Conservation (phyloP, 345 rosid species). For the Turnera subulata region DNA sequence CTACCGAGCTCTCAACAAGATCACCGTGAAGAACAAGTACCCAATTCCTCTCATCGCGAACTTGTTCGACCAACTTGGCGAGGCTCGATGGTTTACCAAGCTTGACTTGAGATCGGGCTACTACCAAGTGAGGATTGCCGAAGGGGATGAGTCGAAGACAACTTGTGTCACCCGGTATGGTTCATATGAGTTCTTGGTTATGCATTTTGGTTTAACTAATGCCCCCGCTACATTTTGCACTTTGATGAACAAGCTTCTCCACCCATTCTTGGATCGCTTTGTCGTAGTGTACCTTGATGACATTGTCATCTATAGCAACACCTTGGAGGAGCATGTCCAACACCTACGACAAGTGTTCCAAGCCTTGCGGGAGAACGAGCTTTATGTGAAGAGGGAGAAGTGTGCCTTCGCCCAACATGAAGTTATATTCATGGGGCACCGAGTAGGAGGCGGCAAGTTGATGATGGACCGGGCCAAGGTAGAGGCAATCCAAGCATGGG, state of each 20-base stretch:
- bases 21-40: neutral
- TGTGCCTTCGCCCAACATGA: no score
- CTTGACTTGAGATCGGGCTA: neutral
- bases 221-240: neutral
- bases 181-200: neutral
- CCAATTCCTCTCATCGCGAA: neutral
- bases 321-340: no score
- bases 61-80: neutral
- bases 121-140: neutral
- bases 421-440: no score
- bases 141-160: neutral
- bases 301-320: no score
- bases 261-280: neutral
- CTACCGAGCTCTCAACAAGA: neutral
- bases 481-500: no score
- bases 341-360: no score
- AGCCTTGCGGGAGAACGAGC: no score
- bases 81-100: neutral
- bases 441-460: no score
- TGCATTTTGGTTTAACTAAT: conserved; percentile 2
- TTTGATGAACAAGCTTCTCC: neutral
- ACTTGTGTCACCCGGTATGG: neutral
- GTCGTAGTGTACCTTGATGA: no score
- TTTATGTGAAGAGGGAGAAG: no score
- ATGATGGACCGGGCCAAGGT: no score